Percentiles rank a stretch among this genome's conserved stretches.
These are phyloP conservation scores for Lophiotrema nucula DNA, from an alignment of 495 filamentous ascomycete species.

Conservation along the genomic window DNA sequence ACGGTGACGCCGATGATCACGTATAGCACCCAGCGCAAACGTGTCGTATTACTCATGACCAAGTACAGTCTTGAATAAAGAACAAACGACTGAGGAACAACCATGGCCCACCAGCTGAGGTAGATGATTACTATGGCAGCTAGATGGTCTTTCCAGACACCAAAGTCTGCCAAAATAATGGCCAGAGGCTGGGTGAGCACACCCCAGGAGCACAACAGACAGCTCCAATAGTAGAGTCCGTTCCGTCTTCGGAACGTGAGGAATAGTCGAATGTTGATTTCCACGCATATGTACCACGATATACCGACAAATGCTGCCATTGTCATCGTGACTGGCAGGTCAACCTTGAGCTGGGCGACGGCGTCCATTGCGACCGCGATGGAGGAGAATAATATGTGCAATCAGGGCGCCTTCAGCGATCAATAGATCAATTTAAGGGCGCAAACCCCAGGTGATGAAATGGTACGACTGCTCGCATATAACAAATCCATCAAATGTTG, in stretches of 20 bases:
- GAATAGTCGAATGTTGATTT: conserved; percentile 23
- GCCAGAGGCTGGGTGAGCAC: conserved; percentile 12
- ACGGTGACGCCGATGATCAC: conserved; percentile 29
- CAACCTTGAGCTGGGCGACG: conserved; percentile 8
- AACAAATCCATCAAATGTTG: no score
- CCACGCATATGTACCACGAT: conserved; percentile 26
- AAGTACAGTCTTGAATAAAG: conserved; percentile 33
- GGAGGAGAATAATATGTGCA: no score
- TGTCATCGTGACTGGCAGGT: conserved; percentile 23
- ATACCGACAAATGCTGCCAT: conserved; percentile 21
- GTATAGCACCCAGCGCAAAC: conserved; percentile 14
- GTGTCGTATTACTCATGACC: conserved; percentile 6
- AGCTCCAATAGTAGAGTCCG: conserved; percentile 31
- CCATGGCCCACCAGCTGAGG: conserved; percentile 34
- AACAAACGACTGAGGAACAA: conserved; percentile 32
- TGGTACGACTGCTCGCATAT: no score
- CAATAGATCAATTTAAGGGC: no score
- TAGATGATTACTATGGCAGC: conserved; percentile 39
- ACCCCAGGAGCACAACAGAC: conserved; percentile 20
- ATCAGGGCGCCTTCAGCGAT: no score
- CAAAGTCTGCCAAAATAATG: conserved; percentile 11
- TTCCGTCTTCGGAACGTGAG: conserved; percentile 17
- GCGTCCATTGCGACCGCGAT: conserved; percentile 8
- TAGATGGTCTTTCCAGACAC: background rate
- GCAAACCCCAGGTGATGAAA: no score